Evolutionary conservation across 805 yeast genomes (phyloP).

Genomic region (Ogataea kodamae): DNA sequence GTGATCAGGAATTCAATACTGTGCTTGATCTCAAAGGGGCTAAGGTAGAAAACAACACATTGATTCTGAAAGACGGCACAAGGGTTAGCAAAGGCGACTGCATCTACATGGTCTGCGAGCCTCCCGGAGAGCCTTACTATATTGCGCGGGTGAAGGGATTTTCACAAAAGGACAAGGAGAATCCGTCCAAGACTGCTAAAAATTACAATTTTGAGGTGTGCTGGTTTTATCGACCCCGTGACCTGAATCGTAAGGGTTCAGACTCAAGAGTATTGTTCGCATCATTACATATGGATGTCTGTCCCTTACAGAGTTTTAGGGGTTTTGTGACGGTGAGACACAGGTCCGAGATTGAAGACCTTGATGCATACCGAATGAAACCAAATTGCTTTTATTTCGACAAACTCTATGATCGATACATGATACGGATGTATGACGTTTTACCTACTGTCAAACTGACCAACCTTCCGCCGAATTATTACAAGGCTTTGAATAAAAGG

Average conservation of each 20-base stretch:
- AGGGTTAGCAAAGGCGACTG: slow-evolving; percentile 54
- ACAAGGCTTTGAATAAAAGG: slow-evolving; percentile 59
- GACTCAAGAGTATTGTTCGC: slow-evolving; percentile 80
- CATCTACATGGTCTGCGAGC: slow-evolving; percentile 83
- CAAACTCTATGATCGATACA: slow-evolving; percentile 79
- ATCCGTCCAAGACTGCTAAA: slow-evolving; percentile 42
- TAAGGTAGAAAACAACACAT: slow-evolving; percentile 36
- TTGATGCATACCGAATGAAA: slow-evolving; percentile 49
- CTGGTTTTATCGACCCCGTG: slow-evolving; percentile 90
- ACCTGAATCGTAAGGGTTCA: slow-evolving; percentile 59
- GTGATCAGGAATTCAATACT: slow-evolving; percentile 41
- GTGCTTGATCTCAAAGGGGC: slow-evolving; percentile 41
- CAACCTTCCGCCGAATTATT: slow-evolving; percentile 57
- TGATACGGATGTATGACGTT: slow-evolving; percentile 77
- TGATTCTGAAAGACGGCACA: slow-evolving; percentile 39
- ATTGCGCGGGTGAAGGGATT: slow-evolving; percentile 83
- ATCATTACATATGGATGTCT: slow-evolving; percentile 79
- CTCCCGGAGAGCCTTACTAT: slow-evolving; percentile 92
- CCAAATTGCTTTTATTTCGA: slow-evolving; percentile 84
- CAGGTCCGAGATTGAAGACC: slow-evolving; percentile 57
- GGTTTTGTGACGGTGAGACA: slow-evolving; percentile 74
- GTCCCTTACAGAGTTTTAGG: slow-evolving; percentile 71
- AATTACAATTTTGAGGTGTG: slow-evolving; percentile 66
- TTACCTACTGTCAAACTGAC: slow-evolving; percentile 57
- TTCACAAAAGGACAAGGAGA: slow-evolving; percentile 37